Base-by-base conservation (phyloP, 2,329 filamentous ascomycete genomes). In the Dothideomycetes sp. region DNA sequence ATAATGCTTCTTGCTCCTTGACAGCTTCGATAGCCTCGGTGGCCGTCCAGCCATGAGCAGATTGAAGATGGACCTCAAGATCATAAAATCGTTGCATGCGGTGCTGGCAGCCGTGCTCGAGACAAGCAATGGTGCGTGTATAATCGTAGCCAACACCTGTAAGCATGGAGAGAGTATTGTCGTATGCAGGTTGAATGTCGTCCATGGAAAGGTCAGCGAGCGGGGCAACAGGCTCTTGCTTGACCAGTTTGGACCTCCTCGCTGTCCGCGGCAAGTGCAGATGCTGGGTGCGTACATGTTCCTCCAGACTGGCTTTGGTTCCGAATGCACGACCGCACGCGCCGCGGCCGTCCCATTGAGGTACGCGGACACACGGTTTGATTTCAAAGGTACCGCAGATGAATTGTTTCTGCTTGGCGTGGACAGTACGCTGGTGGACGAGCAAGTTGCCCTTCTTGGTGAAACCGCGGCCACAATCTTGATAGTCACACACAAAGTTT, bases 201-300 rank as follows among this genome's bases (percentile, higher is more conserved):
- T 36, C 33, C 16, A 34, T 41, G 16, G 37, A 37, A 15, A 24
- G 31, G 37, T 35, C 52, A 47, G 45, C 48, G 55, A 57, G 42
- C 55, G 55, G 44, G 60, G 56, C 52, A 63, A 63, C 46, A 59
- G 55, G 47, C 66, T 63, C 48, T 60, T 60, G 37, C 19, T 38
- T 44, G 43, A 53, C 51, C 36, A 55, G 47, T 46, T 58, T 55
- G 52, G 54, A 60, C 34, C 53, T 62, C 42, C 55, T 56, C 42
- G 61, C 63, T 9, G 58, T 40, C 9, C 45, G 38, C 5, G 42
- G 38, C 16, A 75, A 62, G n/a, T 79, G 77, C 18, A 94, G 66
- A 57, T 96, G 89, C 16, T 84, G 74, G 35, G 81, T 86, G 15
- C 84, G 79, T 33, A 95, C 72, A 55, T 96, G 89, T 48, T 91